Percentiles rank a stretch among this genome's conserved stretches.
Conservation (phyloP, 768 basidiomycete species). For the Dioszegia crocea region DNA sequence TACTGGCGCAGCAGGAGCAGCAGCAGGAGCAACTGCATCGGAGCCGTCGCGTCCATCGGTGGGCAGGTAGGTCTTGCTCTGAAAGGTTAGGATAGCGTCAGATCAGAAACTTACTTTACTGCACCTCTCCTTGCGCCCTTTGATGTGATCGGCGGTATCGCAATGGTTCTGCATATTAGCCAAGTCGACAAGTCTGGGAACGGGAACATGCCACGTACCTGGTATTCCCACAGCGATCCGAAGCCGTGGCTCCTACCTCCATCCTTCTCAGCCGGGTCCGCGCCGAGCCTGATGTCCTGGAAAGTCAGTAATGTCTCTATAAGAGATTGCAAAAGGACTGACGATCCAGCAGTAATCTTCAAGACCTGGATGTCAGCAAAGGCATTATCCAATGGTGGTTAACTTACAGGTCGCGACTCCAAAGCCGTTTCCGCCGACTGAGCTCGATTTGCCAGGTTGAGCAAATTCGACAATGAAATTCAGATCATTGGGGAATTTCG, state of each 20-base stretch:
- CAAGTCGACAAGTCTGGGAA: not conserved
- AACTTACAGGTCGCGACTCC: constrained; percentile 36
- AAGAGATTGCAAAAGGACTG: not conserved
- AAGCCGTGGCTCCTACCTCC: constrained; percentile 31
- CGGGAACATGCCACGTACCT: constrained; percentile 27
- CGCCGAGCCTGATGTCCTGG: constrained; percentile 30
- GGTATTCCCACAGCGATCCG: constrained; percentile 32
- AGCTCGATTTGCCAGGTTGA: constrained; percentile 6
- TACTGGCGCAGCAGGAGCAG: no score
- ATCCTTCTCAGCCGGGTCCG: constrained; percentile 23
- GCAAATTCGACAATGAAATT: constrained; percentile 37
- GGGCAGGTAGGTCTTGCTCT: not conserved
- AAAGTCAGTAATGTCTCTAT: not conserved
- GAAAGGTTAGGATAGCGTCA: not conserved
- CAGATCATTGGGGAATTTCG: constrained; percentile 11
- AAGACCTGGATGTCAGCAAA: constrained; percentile 26
- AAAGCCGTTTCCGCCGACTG: constrained; percentile 36
- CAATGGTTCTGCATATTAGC: constrained; percentile 30
- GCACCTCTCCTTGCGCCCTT: constrained; percentile 14
- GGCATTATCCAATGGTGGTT: not conserved
- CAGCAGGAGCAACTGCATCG: not conserved
- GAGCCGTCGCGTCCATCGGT: not conserved
- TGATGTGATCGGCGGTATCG: constrained; percentile 16
- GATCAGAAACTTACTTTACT: not conserved
- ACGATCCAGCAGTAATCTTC: constrained; percentile 41